phyloP scores from a whole-genome alignment of 73 alveolate genomes.

The Effrenium voratum region DNA sequence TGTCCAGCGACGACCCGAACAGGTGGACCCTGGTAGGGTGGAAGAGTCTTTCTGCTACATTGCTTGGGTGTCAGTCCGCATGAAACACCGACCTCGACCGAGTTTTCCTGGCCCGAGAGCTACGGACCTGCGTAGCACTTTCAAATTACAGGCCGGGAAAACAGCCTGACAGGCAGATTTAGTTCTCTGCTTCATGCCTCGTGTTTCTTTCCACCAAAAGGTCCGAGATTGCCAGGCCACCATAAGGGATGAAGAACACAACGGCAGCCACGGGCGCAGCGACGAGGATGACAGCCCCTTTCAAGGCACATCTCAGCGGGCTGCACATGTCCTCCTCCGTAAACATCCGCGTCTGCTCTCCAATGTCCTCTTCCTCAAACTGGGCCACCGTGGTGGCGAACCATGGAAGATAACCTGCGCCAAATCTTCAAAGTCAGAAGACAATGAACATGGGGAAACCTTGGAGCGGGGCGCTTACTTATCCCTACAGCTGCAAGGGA shows the following conservation, averaged over 20 bases:
- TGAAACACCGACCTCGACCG: not conserved
- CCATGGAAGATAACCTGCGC: conserved; percentile 49
- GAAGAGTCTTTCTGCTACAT: not conserved
- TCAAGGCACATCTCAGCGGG: not conserved
- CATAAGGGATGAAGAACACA: not conserved
- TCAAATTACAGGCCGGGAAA: too few species aligned
- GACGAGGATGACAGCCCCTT: not conserved
- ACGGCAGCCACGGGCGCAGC: conserved; percentile 4
- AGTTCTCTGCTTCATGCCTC: too few species aligned
- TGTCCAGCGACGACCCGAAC: not conserved
- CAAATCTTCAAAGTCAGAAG: not conserved
- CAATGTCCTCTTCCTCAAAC: conserved; percentile 30
- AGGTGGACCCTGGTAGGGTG: not conserved
- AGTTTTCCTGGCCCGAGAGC: not conserved
- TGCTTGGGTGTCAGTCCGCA: not conserved
- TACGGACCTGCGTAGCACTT: not conserved
- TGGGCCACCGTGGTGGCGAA: conserved; percentile 66
- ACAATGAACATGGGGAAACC: not conserved
- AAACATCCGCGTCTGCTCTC: conserved; percentile 18
- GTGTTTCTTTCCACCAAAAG: not conserved
- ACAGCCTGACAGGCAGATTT: too few species aligned
- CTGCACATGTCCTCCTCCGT: not conserved
- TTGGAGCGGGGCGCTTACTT: too few species aligned
- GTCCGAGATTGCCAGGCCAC: not conserved
- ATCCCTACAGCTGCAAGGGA: too few species aligned